These are phyloP conservation scores for Mercurialis annua DNA, from an alignment of 345 rosid species.

Conservation along the genomic window DNA sequence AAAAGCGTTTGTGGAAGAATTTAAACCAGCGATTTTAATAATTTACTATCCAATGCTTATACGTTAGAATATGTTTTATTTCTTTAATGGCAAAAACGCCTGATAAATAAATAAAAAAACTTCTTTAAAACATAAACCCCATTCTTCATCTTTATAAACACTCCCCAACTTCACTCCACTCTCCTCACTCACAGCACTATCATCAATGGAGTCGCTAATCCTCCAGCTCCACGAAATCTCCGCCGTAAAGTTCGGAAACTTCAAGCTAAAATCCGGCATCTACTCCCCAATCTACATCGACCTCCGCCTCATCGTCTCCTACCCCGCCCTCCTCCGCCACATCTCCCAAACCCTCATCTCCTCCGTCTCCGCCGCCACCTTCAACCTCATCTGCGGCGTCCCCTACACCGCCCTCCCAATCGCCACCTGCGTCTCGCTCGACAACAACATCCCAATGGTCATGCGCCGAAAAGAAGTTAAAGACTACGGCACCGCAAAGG, in stretches of 20 bases:
- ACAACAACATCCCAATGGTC: conserved; percentile 69
- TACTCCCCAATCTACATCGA: conserved; percentile 88
- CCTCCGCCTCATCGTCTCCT: conserved; percentile 83
- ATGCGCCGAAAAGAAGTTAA: conserved; percentile 94
- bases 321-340: conserved; percentile 71
- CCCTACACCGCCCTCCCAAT: conserved; percentile 97
- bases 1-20: no score
- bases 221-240: conserved; percentile 85
- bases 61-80: no score
- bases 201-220: conserved; percentile 74
- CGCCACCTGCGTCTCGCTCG: conserved; percentile 73
- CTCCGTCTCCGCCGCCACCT: conserved; percentile 55
- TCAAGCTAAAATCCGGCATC: conserved; percentile 94
- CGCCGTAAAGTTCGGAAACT: conserved; percentile 83
- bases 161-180: neutral
- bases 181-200: neutral
- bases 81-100: no score
- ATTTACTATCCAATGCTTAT: no score
- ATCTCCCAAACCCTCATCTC: conserved; percentile 71
- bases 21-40: no score
- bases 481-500: conserved; percentile 81
- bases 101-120: no score
- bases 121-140: no score
- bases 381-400: conserved; percentile 77
- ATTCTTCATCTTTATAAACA: no score